Evolutionary conservation across 805 yeast genomes (phyloP).

Genomic region (Kurtzmaniella cleridarum): DNA sequence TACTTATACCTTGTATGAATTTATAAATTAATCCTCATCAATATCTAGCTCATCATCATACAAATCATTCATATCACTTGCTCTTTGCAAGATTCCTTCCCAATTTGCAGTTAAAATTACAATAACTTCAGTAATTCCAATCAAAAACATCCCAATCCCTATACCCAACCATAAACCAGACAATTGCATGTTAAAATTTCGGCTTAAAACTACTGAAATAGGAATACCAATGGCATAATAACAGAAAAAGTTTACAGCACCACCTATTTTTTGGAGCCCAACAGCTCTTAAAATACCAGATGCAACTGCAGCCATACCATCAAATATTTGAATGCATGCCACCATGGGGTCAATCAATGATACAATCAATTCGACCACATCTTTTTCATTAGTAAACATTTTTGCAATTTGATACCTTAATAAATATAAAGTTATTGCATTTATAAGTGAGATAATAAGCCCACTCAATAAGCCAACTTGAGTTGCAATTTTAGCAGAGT

Average conservation of each 20-base stretch:
- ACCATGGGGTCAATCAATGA: conserved; percentile 54
- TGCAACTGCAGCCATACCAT: conserved; percentile 65
- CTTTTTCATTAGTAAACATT: conserved; percentile 58
- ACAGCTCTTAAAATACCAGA: conserved; percentile 72
- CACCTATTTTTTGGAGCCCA: conserved; percentile 72
- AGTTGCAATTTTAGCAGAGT: conserved; percentile 33
- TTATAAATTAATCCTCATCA: neutral
- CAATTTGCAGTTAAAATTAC: conserved; percentile 49
- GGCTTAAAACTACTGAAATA: conserved; percentile 52
- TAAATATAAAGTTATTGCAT: conserved; percentile 41
- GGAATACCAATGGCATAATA: conserved; percentile 73
- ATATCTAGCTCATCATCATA: conserved; percentile 1
- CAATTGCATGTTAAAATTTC: conserved; percentile 38
- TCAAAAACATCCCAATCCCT: conserved; percentile 55
- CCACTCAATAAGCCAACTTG: conserved; percentile 26
- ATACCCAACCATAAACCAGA: conserved; percentile 73
- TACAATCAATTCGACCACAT: conserved; percentile 49
- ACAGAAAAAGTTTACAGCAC: conserved; percentile 59
- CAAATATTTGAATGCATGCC: conserved; percentile 61
- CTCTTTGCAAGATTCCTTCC: conserved; percentile 38
- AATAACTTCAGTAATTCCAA: conserved; percentile 44
- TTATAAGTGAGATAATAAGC: conserved; percentile 24
- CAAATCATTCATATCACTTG: conserved; percentile 17
- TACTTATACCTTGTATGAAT: too few species aligned
- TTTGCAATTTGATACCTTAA: conserved; percentile 47